Evolutionary conservation across 2,329 filamentous ascomycete species (phyloP), one percentile per base, ranked within the genome.

Genomic region (Ceratocystiopsis sp.): DNA sequence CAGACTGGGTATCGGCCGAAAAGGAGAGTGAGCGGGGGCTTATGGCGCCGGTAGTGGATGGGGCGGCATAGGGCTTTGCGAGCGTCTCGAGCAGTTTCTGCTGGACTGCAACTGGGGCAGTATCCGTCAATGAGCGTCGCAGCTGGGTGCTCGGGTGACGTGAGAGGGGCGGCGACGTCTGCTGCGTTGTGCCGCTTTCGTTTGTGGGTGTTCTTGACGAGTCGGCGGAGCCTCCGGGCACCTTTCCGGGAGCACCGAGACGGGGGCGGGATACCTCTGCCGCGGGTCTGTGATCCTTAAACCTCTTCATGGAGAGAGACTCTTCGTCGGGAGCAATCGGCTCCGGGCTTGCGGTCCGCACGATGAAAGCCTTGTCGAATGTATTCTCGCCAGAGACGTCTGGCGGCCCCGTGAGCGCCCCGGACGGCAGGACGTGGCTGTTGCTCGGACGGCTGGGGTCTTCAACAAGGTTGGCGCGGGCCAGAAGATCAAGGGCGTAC

Each of bases 61-160:
- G 58, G 12, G 72, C 63, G 21, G 78, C 64, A 57, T 84, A 94
- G 15, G 89, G 87, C 57, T 87, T 80, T 19, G 85, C 78, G 60
- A 95, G 68, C 41, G 80, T 80, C 55, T 96, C 87, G 53, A 89
- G 75, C 38, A 95, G 74, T 61, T 80, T 89, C 53, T 81, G 79
- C 59, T 93, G 84, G 50, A 93, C 64, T 16, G 77, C 77, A 25
- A 83, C 69, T 16, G 82, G 73, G 42, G 75, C 73, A 18, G 83
- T 75, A 59, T 96, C 89, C 15, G 89, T 96, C 61, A 83, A 81
- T 16, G 89, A 93, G 54, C 89, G 76, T 62, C 87, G 93, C 49
- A 95, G 36, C 3, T 41, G 61, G 47, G 71, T 40, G 44, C 61
- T 82, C 42, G 75, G 71, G 44, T 78, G 76, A 49, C 76, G 67